Base-by-base conservation (phyloP, 306 rosid species). In the Fragaria ananassa region DNA sequence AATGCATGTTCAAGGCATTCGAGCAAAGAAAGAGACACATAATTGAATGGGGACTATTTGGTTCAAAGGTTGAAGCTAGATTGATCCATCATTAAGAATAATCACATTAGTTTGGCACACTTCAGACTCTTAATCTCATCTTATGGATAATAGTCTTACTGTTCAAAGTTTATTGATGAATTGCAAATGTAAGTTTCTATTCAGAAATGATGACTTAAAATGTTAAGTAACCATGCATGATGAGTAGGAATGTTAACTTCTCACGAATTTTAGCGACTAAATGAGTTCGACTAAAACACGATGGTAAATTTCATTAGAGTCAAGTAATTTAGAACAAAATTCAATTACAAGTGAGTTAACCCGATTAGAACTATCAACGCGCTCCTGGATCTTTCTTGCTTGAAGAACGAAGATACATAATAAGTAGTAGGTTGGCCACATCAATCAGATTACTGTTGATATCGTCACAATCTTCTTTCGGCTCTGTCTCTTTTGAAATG, bases 391-490 rank as follows among this genome's bases (percentile, higher is more conserved):
- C 19, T 10, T 5, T 27, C 39, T 60, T 2, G 66, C 39, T 60
- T 60, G 39, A 60, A 27, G 8, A 54, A 25, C 27, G 66, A 60
- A 27, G 8, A 19, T 4, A 13, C 19, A 3, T 47, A 61, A 29
- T 5, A 8, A 29, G 42, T 35, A 71, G 72, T 35, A 71, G 72
- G 78, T 74, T 58, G 72, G 74, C 81, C 83, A 76, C 68, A 21
- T 64, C 15, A 45, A 29, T 41, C 67, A 21, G 12, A 5, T 21
- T 4, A 68, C 69, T 39, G 68, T 60, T 25, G 66, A 60, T 80
- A 68, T 72, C 71, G 82, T 85, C 89, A 72, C 83, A 74, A 74
- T 87, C 86, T 76, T 81, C 91, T 89, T 89, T 89, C 93, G 91
- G 88, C 83, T 80, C 74, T 73, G 82, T 71, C 56, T 64, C 64